phyloP scores from a whole-genome alignment of 345 rosid species.

The Salix purpurea region DNA sequence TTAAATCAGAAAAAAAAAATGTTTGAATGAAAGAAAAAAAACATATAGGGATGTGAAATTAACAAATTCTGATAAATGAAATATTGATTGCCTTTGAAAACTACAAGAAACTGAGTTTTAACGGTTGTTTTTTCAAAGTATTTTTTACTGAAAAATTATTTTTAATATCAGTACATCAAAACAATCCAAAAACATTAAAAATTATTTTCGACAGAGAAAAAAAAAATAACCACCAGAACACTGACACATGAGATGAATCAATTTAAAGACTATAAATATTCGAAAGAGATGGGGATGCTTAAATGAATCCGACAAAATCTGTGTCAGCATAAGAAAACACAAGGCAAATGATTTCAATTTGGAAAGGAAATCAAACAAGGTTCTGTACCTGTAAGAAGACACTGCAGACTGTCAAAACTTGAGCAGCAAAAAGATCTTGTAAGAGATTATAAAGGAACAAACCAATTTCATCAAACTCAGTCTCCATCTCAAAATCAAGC shows the following conservation, averaged over 20 bases:
- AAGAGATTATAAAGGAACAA: constrained; percentile 16
- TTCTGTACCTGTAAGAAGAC: constrained; percentile 33
- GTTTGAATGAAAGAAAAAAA: not conserved
- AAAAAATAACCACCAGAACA: not conserved
- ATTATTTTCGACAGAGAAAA: too few relatives aligned
- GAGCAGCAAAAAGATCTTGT: constrained; percentile 13
- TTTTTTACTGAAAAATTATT: too few relatives aligned
- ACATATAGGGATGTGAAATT: too few relatives aligned
- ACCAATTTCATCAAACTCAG: constrained; percentile 19
- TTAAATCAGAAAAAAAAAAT: not conserved
- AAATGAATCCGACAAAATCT: not conserved
- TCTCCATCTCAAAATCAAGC: constrained; percentile 33
- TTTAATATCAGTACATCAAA: too few relatives aligned
- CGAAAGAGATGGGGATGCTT: not conserved
- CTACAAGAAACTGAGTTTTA: not conserved
- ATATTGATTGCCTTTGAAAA: not conserved
- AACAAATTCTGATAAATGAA: not conserved
- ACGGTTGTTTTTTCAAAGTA: too few relatives aligned
- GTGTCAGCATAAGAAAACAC: not conserved
- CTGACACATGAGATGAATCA: not conserved
- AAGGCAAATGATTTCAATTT: not conserved
- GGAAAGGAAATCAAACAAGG: not conserved
- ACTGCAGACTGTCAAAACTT: constrained; percentile 22
- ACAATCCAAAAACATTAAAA: too few relatives aligned
- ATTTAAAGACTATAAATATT: not conserved